Evolutionary conservation across 2,329 filamentous ascomycete species (phyloP).

Genomic region (Neofusicoccum sp.): DNA sequence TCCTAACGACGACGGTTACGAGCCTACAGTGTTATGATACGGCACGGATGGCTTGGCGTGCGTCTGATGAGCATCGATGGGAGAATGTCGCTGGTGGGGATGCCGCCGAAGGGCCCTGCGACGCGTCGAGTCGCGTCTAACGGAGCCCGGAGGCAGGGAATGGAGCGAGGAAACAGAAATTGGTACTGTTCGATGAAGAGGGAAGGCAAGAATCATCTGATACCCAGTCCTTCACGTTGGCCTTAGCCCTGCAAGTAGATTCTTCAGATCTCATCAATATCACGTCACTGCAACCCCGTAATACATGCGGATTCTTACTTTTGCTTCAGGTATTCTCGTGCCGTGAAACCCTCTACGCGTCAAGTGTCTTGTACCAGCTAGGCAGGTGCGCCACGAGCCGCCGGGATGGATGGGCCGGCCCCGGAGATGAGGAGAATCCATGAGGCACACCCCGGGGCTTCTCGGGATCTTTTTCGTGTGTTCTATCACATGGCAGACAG

Average conservation of each 20-base stretch:
- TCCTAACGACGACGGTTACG: background rate
- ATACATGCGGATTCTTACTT: background rate
- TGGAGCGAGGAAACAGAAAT: background rate
- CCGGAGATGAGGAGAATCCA: slow-evolving; percentile 7
- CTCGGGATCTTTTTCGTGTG: no score
- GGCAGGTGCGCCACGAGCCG: slow-evolving; percentile 1
- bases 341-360: background rate
- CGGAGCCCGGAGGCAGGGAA: background rate
- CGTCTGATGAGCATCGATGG: background rate
- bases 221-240: slow-evolving; percentile 8
- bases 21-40: background rate
- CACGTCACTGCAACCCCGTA: slow-evolving; percentile 2
- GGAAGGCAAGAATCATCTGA: background rate
- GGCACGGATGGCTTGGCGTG: background rate
- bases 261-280: slow-evolving; percentile 4
- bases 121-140: slow-evolving; percentile 8
- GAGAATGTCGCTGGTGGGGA: background rate
- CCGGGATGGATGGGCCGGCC: slow-evolving; percentile 6
- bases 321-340: background rate
- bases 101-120: slow-evolving; percentile 3
- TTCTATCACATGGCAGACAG: no score
- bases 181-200: background rate
- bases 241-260: slow-evolving; percentile 5
- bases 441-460: background rate
- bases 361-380: background rate